Conservation (phyloP, 169 alveolate species). For the Cyclospora cayetanensis region DNA sequence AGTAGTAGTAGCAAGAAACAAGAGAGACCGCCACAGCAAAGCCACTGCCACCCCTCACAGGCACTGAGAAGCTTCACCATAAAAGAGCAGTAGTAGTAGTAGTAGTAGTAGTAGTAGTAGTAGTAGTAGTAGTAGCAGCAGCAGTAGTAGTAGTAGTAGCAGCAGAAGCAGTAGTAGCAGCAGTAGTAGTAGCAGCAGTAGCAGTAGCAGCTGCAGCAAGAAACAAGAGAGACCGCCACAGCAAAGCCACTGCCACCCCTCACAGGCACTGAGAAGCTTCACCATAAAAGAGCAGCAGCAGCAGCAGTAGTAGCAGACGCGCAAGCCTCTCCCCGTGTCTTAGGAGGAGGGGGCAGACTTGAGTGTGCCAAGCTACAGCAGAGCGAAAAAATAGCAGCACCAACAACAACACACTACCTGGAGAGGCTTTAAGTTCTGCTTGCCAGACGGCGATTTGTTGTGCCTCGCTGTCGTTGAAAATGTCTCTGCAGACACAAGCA, state of each 20-base stretch:
- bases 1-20: not conserved
- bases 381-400: too few relatives aligned
- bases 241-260: not conserved
- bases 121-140: not conserved
- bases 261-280: not conserved
- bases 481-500: not conserved
- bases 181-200: not conserved
- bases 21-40: not conserved
- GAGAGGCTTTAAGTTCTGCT: conserved; percentile 17
- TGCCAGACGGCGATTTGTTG: conserved; percentile 60
- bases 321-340: too few relatives aligned
- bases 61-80: not conserved
- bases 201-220: not conserved
- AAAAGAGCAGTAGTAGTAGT: not conserved
- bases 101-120: not conserved
- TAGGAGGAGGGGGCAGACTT: too few relatives aligned
- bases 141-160: not conserved
- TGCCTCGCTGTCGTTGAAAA: conserved; percentile 6
- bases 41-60: not conserved
- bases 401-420: too few relatives aligned
- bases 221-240: not conserved
- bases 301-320: not conserved
- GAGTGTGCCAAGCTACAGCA: too few relatives aligned
- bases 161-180: not conserved
- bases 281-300: not conserved